Conservation (phyloP, 805 yeast genomes). For the Deakozyma indianensis region DNA sequence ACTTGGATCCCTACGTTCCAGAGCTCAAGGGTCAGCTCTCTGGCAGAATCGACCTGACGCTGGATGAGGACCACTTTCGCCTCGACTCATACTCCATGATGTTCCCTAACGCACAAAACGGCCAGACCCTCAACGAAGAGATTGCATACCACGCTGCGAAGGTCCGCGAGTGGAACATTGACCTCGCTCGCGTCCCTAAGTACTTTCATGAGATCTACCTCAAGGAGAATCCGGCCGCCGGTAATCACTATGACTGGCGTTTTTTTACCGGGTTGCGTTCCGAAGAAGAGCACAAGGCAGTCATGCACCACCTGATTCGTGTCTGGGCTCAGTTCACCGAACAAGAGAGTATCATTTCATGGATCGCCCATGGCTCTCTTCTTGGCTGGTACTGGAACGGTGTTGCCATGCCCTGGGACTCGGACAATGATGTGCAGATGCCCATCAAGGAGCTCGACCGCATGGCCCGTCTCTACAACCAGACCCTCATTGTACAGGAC, state of each 20-base stretch:
- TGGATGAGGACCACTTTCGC: conserved; percentile 7
- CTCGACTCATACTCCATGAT: conserved; percentile 4
- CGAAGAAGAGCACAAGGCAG: conserved; percentile 26
- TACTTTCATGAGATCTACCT: conserved; percentile 11
- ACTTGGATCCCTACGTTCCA: not conserved
- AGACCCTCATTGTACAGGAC: conserved; percentile 30
- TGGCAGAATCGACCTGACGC: conserved; percentile 6
- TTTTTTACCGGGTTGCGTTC: conserved; percentile 36
- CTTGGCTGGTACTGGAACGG: conserved; percentile 40
- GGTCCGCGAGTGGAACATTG: conserved; percentile 5
- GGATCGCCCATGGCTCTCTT: conserved; percentile 37
- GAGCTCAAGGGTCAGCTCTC: conserved; percentile 2
- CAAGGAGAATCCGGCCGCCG: conserved; percentile 9
- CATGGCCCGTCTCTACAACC: conserved; percentile 32
- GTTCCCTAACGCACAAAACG: conserved; percentile 4
- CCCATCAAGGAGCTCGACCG: conserved; percentile 33
- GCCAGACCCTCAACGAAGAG: conserved; percentile 6
- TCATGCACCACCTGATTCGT: conserved; percentile 32
- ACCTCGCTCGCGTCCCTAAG: conserved; percentile 8
- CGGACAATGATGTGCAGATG: conserved; percentile 34
- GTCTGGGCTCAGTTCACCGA: conserved; percentile 32
- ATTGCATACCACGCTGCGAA: conserved; percentile 1
- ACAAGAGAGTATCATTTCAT: conserved; percentile 28
- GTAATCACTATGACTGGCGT: conserved; percentile 47
- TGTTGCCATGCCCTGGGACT: conserved; percentile 38